phyloP scores from a whole-genome alignment of 2,329 filamentous ascomycete genomes.

The Monosporascus sp. region DNA sequence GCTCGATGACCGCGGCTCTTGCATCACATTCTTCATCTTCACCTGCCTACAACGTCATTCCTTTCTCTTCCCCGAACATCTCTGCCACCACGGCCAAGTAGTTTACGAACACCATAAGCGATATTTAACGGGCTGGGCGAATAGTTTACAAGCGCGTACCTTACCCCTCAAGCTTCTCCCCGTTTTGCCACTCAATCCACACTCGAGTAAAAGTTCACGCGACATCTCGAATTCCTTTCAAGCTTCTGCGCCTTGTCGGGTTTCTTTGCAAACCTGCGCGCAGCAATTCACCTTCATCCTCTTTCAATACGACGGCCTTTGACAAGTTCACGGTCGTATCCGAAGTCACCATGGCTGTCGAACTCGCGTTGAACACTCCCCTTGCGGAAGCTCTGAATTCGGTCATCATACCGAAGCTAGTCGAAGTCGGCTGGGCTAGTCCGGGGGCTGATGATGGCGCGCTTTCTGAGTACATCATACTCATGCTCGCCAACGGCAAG shows the following conservation, averaged over 20 bases:
- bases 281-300: background rate
- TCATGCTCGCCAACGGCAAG: conserved; percentile 96
- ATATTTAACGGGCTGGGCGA: background rate
- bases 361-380: conserved; percentile 71
- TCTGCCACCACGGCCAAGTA: background rate
- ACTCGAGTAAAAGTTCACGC: background rate
- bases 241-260: conserved; percentile 1
- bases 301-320: background rate
- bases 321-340: background rate
- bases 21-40: background rate
- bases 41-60: conserved; percentile 16
- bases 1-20: background rate
- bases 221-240: conserved; percentile 2
- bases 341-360: conserved; percentile 62
- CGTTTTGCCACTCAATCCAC: background rate
- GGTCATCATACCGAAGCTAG: conserved; percentile 83
- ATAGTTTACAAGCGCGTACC: background rate
- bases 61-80: conserved; percentile 3
- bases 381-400: conserved; percentile 77
- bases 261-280: conserved; percentile 1
- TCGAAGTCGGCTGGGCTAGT: conserved; percentile 88
- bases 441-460: conserved; percentile 73
- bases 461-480: conserved; percentile 90
- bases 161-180: background rate
- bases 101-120: background rate